phyloP scores from a whole-genome alignment of 768 basidiomycete genomes.

The Myochromella boudieri region DNA sequence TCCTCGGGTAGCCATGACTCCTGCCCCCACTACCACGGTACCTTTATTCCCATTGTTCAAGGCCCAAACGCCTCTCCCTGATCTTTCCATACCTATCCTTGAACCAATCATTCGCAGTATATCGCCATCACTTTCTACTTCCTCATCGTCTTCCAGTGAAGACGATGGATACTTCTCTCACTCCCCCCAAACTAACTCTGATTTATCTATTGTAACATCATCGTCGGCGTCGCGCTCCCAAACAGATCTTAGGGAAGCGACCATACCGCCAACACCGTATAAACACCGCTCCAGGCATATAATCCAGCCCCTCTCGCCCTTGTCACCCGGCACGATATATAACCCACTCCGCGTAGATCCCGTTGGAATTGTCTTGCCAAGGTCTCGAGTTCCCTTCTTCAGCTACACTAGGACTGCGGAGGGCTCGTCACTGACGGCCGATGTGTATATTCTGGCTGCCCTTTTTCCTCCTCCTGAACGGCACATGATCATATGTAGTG shows the following conservation, averaged over 20 bases:
- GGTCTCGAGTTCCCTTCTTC: slow-evolving; percentile 63
- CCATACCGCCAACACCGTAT: slow-evolving; percentile 23
- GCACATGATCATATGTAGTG: slow-evolving; percentile 73
- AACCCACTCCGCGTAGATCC: slow-evolving; percentile 4
- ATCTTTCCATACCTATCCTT: slow-evolving; percentile 12
- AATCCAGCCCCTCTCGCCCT: slow-evolving; percentile 30
- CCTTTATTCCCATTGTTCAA: slow-evolving; percentile 2
- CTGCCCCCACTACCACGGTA: slow-evolving; percentile 7
- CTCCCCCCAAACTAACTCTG: slow-evolving; percentile 44
- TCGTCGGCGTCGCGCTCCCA: slow-evolving; percentile 43
- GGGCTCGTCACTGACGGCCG: slow-evolving; percentile 75
- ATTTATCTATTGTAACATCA: slow-evolving; percentile 31
- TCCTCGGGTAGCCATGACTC: slow-evolving; percentile 8
- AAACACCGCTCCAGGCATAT: slow-evolving; percentile 39
- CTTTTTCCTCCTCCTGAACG: slow-evolving; percentile 72
- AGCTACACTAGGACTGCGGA: slow-evolving; percentile 77
- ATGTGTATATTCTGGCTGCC: slow-evolving; percentile 62
- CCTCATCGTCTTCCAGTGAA: slow-evolving; percentile 33
- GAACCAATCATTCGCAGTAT: slow-evolving; percentile 1
- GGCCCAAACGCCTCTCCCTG: slow-evolving; percentile 10
- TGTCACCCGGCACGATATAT: slow-evolving; percentile 21
- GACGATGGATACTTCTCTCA: slow-evolving; percentile 66
- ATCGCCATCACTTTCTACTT: slow-evolving; percentile 12
- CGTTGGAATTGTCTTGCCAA: slow-evolving; percentile 8
- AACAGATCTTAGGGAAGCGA: slow-evolving; percentile 35